Base-by-base conservation (phyloP, 2,329 filamentous ascomycete genomes). In the Sordariomycetes sp. region DNA sequence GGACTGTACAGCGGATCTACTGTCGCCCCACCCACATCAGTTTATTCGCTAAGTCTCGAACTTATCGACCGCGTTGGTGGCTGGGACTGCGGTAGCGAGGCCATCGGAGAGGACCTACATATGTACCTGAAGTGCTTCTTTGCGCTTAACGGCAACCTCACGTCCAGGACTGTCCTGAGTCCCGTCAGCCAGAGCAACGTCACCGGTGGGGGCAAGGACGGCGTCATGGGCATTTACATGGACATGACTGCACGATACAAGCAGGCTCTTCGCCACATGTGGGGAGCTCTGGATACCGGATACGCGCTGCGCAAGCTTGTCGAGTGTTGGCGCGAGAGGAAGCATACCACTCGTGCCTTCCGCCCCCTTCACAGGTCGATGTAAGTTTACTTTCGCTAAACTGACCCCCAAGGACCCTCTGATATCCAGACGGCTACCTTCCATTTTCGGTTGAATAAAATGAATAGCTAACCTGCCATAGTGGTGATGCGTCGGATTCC, bases 41-140 rank as follows among this genome's bases (percentile, higher is more conserved):
- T 89, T 36, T 89, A 89, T 65, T 88, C 85, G 5, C 68, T 89
- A 0, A 81, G 85, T 1, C 76, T 89, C 48, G 76, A 80, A 52
- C 70, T 89, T 17, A 79, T 85, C 48, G 84, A 87, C 63, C 76
- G 80, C 32, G 85, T 87, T 34, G 83, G 84, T 10, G 86, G 86
- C 28, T 89, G 85, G 86, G 86, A 89, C 65, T 80, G 80, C 57
- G 84, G 81, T 55, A 76, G 80, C 1, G 85, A 87, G 60, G 85
- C 86, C 22, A 89, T 89, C 62, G 86, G 86, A 51, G 86, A 89
- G 68, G 86, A 89, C 65, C 69, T 89, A 64, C 86, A 89, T 71
- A 89, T 89, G 86, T 86, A 86, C 65, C 75, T 89, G 61, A 89
- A 89, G 73, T 88, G 84, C 67, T 89, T 89, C 72, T 89, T 89